These are phyloP conservation scores for Cutaneotrichosporon arboriforme DNA, from an alignment of 1,284 basidiomycete species.

Conservation along the genomic window DNA sequence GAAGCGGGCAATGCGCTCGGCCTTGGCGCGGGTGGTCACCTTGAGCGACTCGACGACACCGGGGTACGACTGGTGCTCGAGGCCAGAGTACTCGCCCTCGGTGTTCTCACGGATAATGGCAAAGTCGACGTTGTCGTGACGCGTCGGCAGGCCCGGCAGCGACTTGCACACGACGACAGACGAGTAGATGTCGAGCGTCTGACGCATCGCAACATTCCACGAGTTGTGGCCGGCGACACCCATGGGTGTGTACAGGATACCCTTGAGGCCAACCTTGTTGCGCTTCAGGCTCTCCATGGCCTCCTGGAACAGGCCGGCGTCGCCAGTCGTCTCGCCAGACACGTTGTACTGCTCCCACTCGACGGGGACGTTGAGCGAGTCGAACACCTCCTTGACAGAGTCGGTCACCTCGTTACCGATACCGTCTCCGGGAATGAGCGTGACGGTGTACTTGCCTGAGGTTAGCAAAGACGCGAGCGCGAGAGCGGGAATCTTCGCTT, in stretches of 20 bases:
- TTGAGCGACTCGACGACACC: conserved; percentile 99
- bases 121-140: conserved; percentile 95
- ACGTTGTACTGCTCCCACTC: conserved; percentile 99
- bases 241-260: conserved; percentile 97
- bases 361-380: conserved; percentile 94
- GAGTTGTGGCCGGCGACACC: conserved; percentile 95
- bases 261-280: conserved; percentile 98
- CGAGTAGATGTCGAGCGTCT: conserved; percentile 98
- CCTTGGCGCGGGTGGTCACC: conserved; percentile 91
- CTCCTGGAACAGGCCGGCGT: conserved; percentile 93
- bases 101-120: conserved; percentile 99
- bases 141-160: conserved; percentile 92
- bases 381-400: conserved; percentile 98
- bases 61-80: conserved; percentile 97
- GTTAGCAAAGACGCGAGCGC: conserved; percentile 3
- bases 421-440: conserved; percentile 93
- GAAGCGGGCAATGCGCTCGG: conserved; percentile 93
- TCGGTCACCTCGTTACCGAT: conserved; percentile 96
- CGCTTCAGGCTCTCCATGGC: conserved; percentile 94
- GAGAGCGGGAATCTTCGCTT: neutral
- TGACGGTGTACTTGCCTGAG: conserved; percentile 57
- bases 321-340: conserved; percentile 79
- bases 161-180: conserved; percentile 98
- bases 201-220: conserved; percentile 99
- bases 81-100: conserved; percentile 98